Percentiles rank a stretch among this genome's conserved stretches.
Evolutionary conservation across 495 filamentous ascomycete genomes (phyloP).

Genomic region (Xylaria grammica): DNA sequence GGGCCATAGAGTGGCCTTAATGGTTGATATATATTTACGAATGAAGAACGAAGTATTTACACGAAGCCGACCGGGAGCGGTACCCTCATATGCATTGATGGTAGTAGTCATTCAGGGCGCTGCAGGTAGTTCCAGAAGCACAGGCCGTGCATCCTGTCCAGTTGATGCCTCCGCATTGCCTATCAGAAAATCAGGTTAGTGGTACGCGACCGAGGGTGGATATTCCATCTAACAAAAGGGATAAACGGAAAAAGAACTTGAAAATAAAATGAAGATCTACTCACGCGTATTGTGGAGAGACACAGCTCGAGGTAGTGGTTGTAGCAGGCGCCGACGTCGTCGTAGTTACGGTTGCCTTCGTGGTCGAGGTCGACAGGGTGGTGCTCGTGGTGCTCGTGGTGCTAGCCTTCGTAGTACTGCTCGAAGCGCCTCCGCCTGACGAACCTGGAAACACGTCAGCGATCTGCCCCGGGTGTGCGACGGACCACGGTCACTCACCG

Average conservation of each 20-base stretch:
- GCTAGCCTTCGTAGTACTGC: constrained; percentile 1
- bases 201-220: neutral
- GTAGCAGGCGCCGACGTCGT: constrained; percentile 20
- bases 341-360: constrained; percentile 16
- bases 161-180: constrained; percentile 55
- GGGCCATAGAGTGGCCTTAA: no score
- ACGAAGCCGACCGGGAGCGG: neutral
- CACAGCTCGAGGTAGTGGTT: constrained; percentile 19
- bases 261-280: neutral
- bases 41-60: constrained; percentile 11
- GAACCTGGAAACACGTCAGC: constrained; percentile 17
- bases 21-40: neutral
- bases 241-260: neutral
- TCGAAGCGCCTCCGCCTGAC: constrained; percentile 22
- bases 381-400: constrained; percentile 5
- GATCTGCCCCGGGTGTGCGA: neutral
- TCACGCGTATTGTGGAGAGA: constrained; percentile 20
- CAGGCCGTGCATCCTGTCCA: constrained; percentile 55
- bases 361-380: constrained; percentile 20
- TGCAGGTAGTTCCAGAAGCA: constrained; percentile 47
- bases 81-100: constrained; percentile 45
- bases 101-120: constrained; percentile 54
- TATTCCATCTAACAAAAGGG: neutral
- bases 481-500: constrained; percentile 12
- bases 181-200: constrained; percentile 15